Conservation (phyloP, 257 asterid species). For the Thymus mandschuricus region DNA sequence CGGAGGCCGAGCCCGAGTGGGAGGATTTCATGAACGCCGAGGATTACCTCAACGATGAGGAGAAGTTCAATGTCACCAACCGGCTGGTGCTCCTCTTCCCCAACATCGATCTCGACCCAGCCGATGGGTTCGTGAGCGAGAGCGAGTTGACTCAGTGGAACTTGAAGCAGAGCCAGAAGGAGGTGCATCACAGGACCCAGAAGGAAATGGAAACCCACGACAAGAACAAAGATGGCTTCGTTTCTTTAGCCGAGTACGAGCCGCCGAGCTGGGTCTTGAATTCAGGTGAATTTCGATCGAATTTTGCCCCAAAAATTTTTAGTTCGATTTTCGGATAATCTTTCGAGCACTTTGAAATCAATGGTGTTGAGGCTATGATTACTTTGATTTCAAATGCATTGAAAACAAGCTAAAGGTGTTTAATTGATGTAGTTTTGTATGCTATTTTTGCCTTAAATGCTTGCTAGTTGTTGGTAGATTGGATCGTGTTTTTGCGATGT, state of each 20-base stretch:
- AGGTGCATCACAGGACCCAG: slow-evolving; percentile 81
- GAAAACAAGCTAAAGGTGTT: background rate
- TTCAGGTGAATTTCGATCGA: slow-evolving; percentile 51
- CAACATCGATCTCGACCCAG: slow-evolving; percentile 76
- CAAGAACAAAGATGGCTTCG: slow-evolving; percentile 80
- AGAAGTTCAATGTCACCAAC: slow-evolving; percentile 78
- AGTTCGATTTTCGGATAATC: no score
- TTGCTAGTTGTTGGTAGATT: slow-evolving; percentile 5
- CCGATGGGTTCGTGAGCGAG: slow-evolving; percentile 72
- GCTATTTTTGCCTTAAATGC: background rate
- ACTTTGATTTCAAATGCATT: slow-evolving; percentile 22
- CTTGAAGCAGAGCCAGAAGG: slow-evolving; percentile 69
- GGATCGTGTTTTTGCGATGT: slow-evolving; percentile 3
- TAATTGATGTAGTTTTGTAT: background rate
- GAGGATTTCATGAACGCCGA: slow-evolving; percentile 89
- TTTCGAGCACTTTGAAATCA: no score
- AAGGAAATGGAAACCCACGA: slow-evolving; percentile 93
- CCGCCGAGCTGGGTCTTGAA: slow-evolving; percentile 80
- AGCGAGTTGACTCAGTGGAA: slow-evolving; percentile 82
- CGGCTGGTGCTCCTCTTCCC: slow-evolving; percentile 82
- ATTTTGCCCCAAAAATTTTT: slow-evolving; percentile 5
- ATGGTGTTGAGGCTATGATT: background rate
- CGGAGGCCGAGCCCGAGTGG: slow-evolving; percentile 84
- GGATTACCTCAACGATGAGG: slow-evolving; percentile 89
- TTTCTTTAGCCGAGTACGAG: slow-evolving; percentile 81